These are phyloP conservation scores for Vanderwaltozyma yarrowii DNA, from an alignment of 805 yeast species.

Conservation along the genomic window DNA sequence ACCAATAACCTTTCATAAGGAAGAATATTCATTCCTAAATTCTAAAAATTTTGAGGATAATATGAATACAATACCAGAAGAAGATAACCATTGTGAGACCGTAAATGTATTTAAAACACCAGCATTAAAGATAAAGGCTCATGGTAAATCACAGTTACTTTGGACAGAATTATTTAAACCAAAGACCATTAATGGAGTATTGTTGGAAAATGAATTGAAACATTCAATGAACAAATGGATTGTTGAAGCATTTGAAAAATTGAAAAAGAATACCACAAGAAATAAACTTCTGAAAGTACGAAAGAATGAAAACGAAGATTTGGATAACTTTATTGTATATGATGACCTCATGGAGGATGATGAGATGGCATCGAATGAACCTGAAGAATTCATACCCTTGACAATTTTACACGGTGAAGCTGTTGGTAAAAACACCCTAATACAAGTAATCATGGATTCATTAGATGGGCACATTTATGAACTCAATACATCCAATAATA, in stretches of 20 bases:
- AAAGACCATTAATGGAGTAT: constrained; percentile 18
- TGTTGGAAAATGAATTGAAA: constrained; percentile 19
- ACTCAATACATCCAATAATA: constrained; percentile 59
- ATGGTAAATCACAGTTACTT: neutral
- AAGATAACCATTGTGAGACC: neutral
- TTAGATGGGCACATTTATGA: constrained; percentile 69
- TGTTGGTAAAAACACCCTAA: constrained; percentile 65
- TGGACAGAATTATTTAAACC: constrained; percentile 30
- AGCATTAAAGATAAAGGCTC: neutral
- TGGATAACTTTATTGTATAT: constrained; percentile 29
- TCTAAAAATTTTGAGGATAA: constrained; percentile 3
- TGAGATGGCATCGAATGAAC: constrained; percentile 2
- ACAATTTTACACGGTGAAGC: constrained; percentile 65
- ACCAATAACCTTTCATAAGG: no score
- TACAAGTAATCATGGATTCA: constrained; percentile 56
- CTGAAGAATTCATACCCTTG: constrained; percentile 44
- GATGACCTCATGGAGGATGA: constrained; percentile 10
- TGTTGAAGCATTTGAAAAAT: constrained; percentile 22
- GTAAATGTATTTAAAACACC: neutral
- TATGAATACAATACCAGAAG: no score
- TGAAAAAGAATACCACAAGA: constrained; percentile 29
- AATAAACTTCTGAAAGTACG: constrained; percentile 22
- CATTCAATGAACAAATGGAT: constrained; percentile 25
- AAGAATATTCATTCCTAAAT: no score
- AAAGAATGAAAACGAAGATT: constrained; percentile 13